phyloP scores from a whole-genome alignment of 495 filamentous ascomycete species.

The Cryomyces antarcticus region DNA sequence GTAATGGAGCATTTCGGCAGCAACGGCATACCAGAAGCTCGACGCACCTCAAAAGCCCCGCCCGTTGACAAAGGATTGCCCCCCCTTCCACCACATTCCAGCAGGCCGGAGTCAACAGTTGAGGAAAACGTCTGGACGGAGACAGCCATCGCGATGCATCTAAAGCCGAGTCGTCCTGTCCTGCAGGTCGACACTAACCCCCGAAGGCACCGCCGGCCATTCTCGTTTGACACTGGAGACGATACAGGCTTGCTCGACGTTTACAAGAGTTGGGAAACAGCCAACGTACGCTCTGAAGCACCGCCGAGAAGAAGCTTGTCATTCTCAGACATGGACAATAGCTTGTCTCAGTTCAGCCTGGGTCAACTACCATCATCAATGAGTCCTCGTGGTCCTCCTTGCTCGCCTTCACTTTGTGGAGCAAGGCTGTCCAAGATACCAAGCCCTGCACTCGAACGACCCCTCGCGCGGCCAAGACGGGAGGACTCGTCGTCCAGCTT shows the following conservation, averaged over 20 bases:
- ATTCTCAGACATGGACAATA: too few species aligned
- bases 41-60: not conserved
- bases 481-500: slow-evolving; percentile 8
- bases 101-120: not conserved
- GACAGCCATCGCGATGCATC: not conserved
- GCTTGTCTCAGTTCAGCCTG: too few species aligned
- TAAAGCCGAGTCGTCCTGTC: not conserved
- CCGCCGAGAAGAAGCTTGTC: too few species aligned
- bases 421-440: slow-evolving; percentile 16
- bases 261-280: not conserved
- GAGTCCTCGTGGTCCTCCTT: too few species aligned
- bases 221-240: slow-evolving; percentile 17
- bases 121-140: too few species aligned
- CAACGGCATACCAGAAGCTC: not conserved
- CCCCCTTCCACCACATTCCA: not conserved
- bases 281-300: too few species aligned
- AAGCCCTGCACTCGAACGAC: slow-evolving; percentile 8
- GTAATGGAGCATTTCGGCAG: slow-evolving; percentile 5
- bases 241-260: slow-evolving; percentile 3
- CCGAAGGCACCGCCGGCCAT: slow-evolving; percentile 3
- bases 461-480: slow-evolving; percentile 5
- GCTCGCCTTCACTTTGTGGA: not conserved
- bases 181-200: not conserved
- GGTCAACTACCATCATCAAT: too few species aligned
- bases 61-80: not conserved